Evolutionary conservation across 495 filamentous ascomycete species (phyloP).

Genomic region (Tricharina praecox): DNA sequence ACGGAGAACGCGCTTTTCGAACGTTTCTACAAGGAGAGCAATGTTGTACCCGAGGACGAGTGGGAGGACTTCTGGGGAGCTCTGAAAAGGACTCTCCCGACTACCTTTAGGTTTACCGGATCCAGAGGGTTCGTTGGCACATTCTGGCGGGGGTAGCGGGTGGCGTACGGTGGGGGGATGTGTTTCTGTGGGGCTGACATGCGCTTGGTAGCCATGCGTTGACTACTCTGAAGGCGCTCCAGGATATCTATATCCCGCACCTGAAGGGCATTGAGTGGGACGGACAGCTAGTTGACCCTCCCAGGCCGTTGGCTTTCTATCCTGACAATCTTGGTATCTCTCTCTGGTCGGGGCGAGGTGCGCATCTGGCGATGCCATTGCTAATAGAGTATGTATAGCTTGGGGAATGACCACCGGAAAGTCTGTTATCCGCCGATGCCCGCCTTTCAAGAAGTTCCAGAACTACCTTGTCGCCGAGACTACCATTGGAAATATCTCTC

Average conservation of each 20-base stretch:
- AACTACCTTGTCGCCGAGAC: conserved; percentile 98
- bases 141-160: not conserved
- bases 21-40: conserved; percentile 61
- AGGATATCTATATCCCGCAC: conserved; percentile 74
- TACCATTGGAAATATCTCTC: conserved; percentile 86
- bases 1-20: conserved; percentile 57
- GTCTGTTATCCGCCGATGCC: conserved; percentile 73
- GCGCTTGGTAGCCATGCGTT: conserved; percentile 50
- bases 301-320: conserved; percentile 69
- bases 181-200: not conserved
- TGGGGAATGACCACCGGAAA: conserved; percentile 96
- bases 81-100: conserved; percentile 67
- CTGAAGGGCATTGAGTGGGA: conserved; percentile 70
- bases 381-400: conserved; percentile 30
- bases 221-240: conserved; percentile 65
- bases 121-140: conserved; percentile 51
- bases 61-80: conserved; percentile 62
- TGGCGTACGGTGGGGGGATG: too few species aligned
- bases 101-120: conserved; percentile 90
- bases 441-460: conserved; percentile 86
- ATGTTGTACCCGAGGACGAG: conserved; percentile 57
- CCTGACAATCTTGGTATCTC: conserved; percentile 52
- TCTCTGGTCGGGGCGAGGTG: not conserved
- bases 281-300: conserved; percentile 61
- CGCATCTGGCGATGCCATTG: not conserved